Conservation (phyloP, 202 grass and related monocot species). For the Miscanthus sacchariflorus region DNA sequence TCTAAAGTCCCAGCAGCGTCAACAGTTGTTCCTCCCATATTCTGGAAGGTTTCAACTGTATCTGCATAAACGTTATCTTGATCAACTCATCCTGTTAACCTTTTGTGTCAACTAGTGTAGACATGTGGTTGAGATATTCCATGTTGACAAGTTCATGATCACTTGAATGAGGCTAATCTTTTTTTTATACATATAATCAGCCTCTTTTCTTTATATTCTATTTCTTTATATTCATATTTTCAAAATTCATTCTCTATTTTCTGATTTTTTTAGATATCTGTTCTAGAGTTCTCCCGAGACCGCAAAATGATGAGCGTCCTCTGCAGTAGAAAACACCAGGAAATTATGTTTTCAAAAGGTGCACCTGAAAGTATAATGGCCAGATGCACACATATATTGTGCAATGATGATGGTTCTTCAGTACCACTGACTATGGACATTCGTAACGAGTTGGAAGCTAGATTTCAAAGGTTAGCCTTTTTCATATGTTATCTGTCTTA, state of each 20-base stretch:
- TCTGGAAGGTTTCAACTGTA: slow-evolving; percentile 23
- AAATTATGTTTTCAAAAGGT: slow-evolving; percentile 99
- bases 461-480: slow-evolving; percentile 81
- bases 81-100: slow-evolving; percentile 3
- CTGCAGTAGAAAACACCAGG: slow-evolving; percentile 91
- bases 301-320: slow-evolving; percentile 99
- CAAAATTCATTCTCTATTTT: slow-evolving; percentile 47
- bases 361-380: slow-evolving; percentile 94
- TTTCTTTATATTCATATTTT: slow-evolving; percentile 33
- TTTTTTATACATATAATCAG: slow-evolving; percentile 1
- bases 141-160: background rate
- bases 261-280: slow-evolving; percentile 75
- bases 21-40: slow-evolving; percentile 26
- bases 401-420: slow-evolving; percentile 95
- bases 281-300: slow-evolving; percentile 95
- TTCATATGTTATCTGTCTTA: slow-evolving; percentile 25
- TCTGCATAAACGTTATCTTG: slow-evolving; percentile 8
- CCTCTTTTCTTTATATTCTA: slow-evolving; percentile 4
- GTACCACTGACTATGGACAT: slow-evolving; percentile 86
- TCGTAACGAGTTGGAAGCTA: slow-evolving; percentile 85
- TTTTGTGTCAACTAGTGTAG: slow-evolving; percentile 26
- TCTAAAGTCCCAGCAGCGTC: slow-evolving; percentile 3
- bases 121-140: background rate
- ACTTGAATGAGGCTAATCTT: background rate
- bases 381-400: slow-evolving; percentile 94